Base-by-base conservation (phyloP, 2,329 filamentous ascomycete species). In the Verticillium tricorpus region DNA sequence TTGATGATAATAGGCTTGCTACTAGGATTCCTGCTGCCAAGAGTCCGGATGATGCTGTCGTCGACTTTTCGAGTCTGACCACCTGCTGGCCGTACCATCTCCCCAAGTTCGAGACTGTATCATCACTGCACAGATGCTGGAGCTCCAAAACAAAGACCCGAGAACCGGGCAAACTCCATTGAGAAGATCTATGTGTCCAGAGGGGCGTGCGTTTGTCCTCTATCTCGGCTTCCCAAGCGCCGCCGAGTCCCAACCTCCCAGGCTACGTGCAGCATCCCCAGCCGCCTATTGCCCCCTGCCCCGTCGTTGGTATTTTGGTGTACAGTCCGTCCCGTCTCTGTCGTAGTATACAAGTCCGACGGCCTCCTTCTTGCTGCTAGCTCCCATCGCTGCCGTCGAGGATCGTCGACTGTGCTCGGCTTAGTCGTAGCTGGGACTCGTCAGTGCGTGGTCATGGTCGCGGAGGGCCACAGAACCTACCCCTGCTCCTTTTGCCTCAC, bases 401-500 rank as follows among this genome's bases (percentile, higher is more conserved):
- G 19, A 25, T 11, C 22, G 11, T 19, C 45, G 19, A 22, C 45
- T 22, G 7, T 19, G 5, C 45, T 22, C 9, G 11, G 19, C 19
- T 52, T 25, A 52, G 22, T 52, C 45, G 19, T 22, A 52, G 22
- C 45, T 52, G 45, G 9, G 5, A 11, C n/a, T 8, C n/a, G 19
- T 52, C 45, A 52, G 45, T 52, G 12, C 11, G 8, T 28, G 45
- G 11, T 52, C n/a, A 19, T 12, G 1, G 19, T 1, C 8, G 19
- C 45, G 11, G 9, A 9, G 11, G 35, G 9, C 9, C 6, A 17
- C 9, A 22, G 19, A 14, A 59, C 86, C 78, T 79, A 92, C 89
- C 91, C 91, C 67, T 85, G 87, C 67, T 94, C 89, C 77, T 92
- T 94, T 76, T 93, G 89, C 73, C 92, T 83, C 60, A 88, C 78